Evolutionary conservation across 2,329 filamentous ascomycete species (phyloP).

Genomic region (Alternaria panax): DNA sequence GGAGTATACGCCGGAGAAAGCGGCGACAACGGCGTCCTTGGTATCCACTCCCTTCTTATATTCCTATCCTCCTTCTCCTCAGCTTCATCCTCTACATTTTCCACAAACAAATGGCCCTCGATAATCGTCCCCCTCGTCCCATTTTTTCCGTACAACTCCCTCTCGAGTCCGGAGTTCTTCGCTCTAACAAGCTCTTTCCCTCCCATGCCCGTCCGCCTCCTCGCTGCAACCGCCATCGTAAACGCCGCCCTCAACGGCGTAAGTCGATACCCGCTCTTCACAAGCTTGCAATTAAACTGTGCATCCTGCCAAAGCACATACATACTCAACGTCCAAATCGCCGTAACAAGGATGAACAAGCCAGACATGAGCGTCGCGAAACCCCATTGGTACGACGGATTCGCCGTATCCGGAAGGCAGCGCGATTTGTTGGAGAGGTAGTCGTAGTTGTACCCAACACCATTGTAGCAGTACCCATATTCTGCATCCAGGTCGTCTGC

Average conservation of each 20-base stretch:
- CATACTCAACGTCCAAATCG: constrained; percentile 43
- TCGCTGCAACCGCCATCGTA: constrained; percentile 34
- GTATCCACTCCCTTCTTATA: not conserved
- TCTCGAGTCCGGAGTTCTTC: constrained; percentile 26
- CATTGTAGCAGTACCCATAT: constrained; percentile 27
- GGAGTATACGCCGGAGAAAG: not conserved
- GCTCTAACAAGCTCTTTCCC: constrained; percentile 27
- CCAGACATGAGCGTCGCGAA: constrained; percentile 47
- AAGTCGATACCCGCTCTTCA: constrained; percentile 39
- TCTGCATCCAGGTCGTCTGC: constrained; percentile 15
- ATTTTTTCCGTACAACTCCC: constrained; percentile 25
- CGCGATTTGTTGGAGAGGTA: constrained; percentile 21
- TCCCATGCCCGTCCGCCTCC: constrained; percentile 29
- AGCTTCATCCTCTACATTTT: constrained; percentile 13
- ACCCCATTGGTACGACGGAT: constrained; percentile 47
- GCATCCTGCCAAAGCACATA: constrained; percentile 48
- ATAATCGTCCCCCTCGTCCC: constrained; percentile 24
- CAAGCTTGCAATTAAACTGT: constrained; percentile 33
- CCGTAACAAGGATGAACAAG: constrained; percentile 41
- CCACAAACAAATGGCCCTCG: constrained; percentile 19
- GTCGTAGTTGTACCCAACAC: constrained; percentile 19
- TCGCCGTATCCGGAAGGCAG: constrained; percentile 39
- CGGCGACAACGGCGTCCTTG: not conserved
- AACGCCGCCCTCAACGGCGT: constrained; percentile 45
- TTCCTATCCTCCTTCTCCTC: not conserved